phyloP scores from a whole-genome alignment of 1,139 yeast genomes.

The Nadsonia commutata region DNA sequence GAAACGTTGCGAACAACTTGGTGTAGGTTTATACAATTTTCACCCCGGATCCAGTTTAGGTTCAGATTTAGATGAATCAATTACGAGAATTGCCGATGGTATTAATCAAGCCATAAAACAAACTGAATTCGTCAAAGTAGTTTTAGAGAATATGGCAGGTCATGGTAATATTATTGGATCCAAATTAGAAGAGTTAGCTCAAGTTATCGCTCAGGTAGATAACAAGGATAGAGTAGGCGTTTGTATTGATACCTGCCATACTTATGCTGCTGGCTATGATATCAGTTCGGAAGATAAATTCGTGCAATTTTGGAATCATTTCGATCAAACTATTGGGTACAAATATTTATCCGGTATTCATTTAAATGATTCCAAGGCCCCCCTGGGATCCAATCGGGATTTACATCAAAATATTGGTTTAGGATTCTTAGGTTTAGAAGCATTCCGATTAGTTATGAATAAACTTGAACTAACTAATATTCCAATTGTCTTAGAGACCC shows the following conservation, averaged over 20 bases:
- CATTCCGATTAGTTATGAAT: slow-evolving; percentile 66
- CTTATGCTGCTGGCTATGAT: slow-evolving; percentile 95
- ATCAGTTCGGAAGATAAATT: slow-evolving; percentile 43
- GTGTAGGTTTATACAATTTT: slow-evolving; percentile 76
- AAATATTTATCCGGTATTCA: slow-evolving; percentile 70
- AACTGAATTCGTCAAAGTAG: slow-evolving; percentile 70
- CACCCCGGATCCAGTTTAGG: slow-evolving; percentile 84
- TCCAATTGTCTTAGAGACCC: slow-evolving; percentile 87
- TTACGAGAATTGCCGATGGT: slow-evolving; percentile 55
- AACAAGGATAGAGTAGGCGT: slow-evolving; percentile 79
- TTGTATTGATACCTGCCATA: slow-evolving; percentile 88
- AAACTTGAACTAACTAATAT: slow-evolving; percentile 42
- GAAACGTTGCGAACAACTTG: slow-evolving; percentile 68
- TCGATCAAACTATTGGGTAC: slow-evolving; percentile 59
- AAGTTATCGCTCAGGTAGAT: slow-evolving; percentile 61
- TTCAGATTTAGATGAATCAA: slow-evolving; percentile 50
- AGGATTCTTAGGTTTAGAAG: slow-evolving; percentile 81
- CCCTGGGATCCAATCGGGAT: slow-evolving; percentile 79
- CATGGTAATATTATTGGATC: slow-evolving; percentile 81
- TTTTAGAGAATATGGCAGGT: slow-evolving; percentile 96
- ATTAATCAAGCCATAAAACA: slow-evolving; percentile 63
- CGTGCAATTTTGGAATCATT: slow-evolving; percentile 54
- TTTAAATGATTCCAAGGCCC: slow-evolving; percentile 89
- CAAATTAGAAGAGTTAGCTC: slow-evolving; percentile 54
- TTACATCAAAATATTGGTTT: slow-evolving; percentile 80